phyloP scores from a whole-genome alignment of 2,329 filamentous ascomycete species.

The Arthroderma sp. region DNA sequence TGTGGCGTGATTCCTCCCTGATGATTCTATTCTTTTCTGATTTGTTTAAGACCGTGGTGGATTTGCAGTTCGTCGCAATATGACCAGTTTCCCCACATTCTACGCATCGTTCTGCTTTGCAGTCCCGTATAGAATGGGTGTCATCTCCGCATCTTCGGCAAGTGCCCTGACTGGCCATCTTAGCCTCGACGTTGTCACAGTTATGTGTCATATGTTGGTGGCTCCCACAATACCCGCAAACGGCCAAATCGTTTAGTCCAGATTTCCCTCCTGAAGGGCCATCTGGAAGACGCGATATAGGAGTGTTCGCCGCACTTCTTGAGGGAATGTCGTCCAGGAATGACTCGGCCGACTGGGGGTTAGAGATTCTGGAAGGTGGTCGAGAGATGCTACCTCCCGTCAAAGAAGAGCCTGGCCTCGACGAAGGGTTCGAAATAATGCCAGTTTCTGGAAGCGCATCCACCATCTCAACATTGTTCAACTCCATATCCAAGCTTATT shows the following conservation, averaged over 20 bases:
- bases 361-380: conserved; percentile 23
- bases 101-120: conserved; percentile 32
- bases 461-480: conserved; percentile 34
- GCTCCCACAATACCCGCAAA: conserved; percentile 37
- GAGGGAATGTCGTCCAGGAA: conserved; percentile 7
- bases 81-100: conserved; percentile 38
- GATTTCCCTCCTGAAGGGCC: conserved; percentile 34
- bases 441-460: conserved; percentile 20
- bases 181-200: conserved; percentile 36
- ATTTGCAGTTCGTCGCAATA: conserved; percentile 24
- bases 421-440: conserved; percentile 16
- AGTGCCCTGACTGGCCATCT: conserved; percentile 26
- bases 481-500: conserved; percentile 30
- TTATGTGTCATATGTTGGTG: conserved; percentile 33
- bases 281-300: conserved; percentile 20
- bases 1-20: conserved; percentile 28
- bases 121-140: conserved; percentile 30
- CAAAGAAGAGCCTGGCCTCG: conserved; percentile 15
- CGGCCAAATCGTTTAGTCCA: conserved; percentile 33
- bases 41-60: conserved; percentile 25
- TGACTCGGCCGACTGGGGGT: conserved; percentile 2
- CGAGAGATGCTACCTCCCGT: conserved; percentile 18
- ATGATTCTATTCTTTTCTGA: conserved; percentile 26
- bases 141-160: conserved; percentile 33
- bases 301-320: conserved; percentile 17